Evolutionary conservation across 192 early-diverging fungal species (phyloP), one percentile per base, ranked within the genome.

Genomic region (Umbelopsis sp.): DNA sequence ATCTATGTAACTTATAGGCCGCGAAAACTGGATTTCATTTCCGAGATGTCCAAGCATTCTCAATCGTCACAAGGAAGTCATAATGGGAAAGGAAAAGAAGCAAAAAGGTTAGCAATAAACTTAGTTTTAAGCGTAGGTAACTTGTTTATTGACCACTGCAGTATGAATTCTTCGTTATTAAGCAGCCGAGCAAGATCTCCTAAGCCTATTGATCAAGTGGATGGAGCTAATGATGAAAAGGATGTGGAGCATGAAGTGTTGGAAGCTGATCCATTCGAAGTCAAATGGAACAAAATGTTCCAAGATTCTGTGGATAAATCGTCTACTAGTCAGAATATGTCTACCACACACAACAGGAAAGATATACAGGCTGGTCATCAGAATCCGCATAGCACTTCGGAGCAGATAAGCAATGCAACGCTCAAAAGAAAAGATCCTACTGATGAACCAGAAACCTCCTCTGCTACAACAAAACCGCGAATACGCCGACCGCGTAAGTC

Each of bases 171-270:
- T 41, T 6, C 38, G 8, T 41, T 41, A 1, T 1, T 41, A 3
- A 41, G 12, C 5, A 41, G 38, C 12, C 7, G 5, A 41, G 12
- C 7, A 11, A 11, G 12, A 11, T 11, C 38, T 5, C 12, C 38
- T 0, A 49, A 49, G 16, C 16, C 47, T 6, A 49, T 41, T 17
- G 17, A 72, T 41, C 71, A 72, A 53, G 34, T 78, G 71, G 12
- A 76, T 81, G 52, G 69, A 43, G n/a, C 43, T 43, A 24, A 62
- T 68, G 36, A 70, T 45, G 34, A 69, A 24, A 38, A 38, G 34
- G 45, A 66, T 10, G n/a, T 1, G 41, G 45, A 22, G 16, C 22
- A 53, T 47, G 65, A 21, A 38, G 25, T 6, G 41, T 29, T 21
- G 11, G 34, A 26, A 12, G 29, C 11, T 25, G 71, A 66, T 29